phyloP scores from a whole-genome alignment of 2,329 filamentous ascomycete species.

The Lachnellula suecica region DNA sequence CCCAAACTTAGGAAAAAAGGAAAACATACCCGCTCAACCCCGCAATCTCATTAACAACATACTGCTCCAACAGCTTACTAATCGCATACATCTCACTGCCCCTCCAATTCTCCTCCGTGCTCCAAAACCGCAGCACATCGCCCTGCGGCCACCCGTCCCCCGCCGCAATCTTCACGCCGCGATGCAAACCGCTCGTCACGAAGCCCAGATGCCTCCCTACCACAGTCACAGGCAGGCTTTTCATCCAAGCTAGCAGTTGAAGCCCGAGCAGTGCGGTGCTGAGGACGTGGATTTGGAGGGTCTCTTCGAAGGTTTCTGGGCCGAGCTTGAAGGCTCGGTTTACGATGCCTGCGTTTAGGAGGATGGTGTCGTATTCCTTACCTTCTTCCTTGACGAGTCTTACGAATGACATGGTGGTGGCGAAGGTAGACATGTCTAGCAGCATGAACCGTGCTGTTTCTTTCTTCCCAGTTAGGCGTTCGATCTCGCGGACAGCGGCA shows the following conservation, averaged over 20 bases:
- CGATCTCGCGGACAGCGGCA: conserved; percentile 37
- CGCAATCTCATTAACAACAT: conserved; percentile 25
- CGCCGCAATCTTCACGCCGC: conserved; percentile 9
- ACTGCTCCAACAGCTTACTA: conserved; percentile 28
- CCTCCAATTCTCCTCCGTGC: conserved; percentile 20
- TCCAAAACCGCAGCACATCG: conserved; percentile 21
- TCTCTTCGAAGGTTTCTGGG: conserved; percentile 48
- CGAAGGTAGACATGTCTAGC: conserved; percentile 29
- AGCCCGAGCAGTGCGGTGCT: conserved; percentile 54
- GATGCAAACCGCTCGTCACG: conserved; percentile 24
- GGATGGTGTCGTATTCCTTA: conserved; percentile 26
- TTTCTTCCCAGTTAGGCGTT: conserved; percentile 22
- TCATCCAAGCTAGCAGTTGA: conserved; percentile 48
- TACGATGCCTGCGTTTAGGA: conserved; percentile 33
- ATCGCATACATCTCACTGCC: conserved; percentile 19
- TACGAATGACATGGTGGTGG: conserved; percentile 21
- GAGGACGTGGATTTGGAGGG: conserved; percentile 57
- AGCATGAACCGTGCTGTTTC: conserved; percentile 22
- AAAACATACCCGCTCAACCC: conserved; percentile 22
- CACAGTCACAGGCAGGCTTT: conserved; percentile 36
- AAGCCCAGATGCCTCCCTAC: conserved; percentile 24
- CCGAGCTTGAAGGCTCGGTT: conserved; percentile 16
- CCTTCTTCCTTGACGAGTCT: conserved; percentile 22
- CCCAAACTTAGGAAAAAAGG: too few relatives aligned
- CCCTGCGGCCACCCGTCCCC: conserved; percentile 18